Evolutionary conservation across 495 filamentous ascomycete species (phyloP).

Genomic region (Aspergillus coremiiformis): DNA sequence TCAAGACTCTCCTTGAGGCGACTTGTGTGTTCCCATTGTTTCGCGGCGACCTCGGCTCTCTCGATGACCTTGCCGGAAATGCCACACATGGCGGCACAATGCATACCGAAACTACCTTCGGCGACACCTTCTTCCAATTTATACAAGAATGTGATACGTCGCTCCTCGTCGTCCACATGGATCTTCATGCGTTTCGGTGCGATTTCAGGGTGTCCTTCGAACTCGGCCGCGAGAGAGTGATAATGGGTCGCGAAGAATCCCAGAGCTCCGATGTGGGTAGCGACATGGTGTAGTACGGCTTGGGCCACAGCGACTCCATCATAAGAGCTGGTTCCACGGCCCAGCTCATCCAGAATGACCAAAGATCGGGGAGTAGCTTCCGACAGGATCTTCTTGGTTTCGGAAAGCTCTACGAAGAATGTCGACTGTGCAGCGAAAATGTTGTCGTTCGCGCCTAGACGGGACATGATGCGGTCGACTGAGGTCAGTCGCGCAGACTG

Average conservation of each 20-base stretch:
- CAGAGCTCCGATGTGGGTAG: slow-evolving; percentile 83
- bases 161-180: slow-evolving; percentile 76
- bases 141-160: slow-evolving; percentile 88
- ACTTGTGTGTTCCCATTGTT: slow-evolving; percentile 91
- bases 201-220: slow-evolving; percentile 81
- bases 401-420: slow-evolving; percentile 96
- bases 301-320: slow-evolving; percentile 96
- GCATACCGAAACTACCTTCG: slow-evolving; percentile 98
- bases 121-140: slow-evolving; percentile 92
- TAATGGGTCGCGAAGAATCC: slow-evolving; percentile 99
- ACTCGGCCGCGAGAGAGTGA: slow-evolving; percentile 86
- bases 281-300: slow-evolving; percentile 90
- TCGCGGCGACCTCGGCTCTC: slow-evolving; percentile 81
- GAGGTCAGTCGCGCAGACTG: slow-evolving; percentile 80
- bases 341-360: slow-evolving; percentile 96
- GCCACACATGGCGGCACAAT: slow-evolving; percentile 97
- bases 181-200: slow-evolving; percentile 84
- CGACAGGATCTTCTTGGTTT: slow-evolving; percentile 96
- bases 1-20: slow-evolving; percentile 83
- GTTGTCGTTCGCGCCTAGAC: slow-evolving; percentile 96
- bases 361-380: slow-evolving; percentile 92
- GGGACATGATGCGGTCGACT: slow-evolving; percentile 96
- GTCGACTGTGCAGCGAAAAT: slow-evolving; percentile 97
- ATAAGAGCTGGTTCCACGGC: slow-evolving; percentile 87
- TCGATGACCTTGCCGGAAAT: slow-evolving; percentile 79